These are phyloP conservation scores for Aspergillus quadrilineatus DNA, from an alignment of 2,329 filamentous ascomycete genomes.

Conservation along the genomic window DNA sequence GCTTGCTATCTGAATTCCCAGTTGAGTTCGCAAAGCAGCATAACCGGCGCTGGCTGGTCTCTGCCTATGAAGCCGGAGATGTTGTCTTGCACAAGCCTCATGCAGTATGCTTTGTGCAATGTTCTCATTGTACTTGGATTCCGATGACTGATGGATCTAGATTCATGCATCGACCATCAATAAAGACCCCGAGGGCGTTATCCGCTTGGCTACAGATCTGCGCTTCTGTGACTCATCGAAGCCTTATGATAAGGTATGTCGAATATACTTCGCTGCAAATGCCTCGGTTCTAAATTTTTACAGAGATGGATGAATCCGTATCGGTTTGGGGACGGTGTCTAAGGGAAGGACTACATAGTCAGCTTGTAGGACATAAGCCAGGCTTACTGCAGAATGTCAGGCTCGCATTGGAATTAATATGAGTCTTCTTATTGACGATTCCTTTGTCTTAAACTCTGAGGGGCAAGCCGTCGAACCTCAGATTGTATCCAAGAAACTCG, in stretches of 20 bases:
- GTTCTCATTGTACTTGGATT: not conserved
- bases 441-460: too few species aligned
- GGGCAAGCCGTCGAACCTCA: not conserved
- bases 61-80: constrained; percentile 55
- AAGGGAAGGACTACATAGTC: too few species aligned
- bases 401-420: too few species aligned
- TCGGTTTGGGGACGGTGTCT: constrained; percentile 32
- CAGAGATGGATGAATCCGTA: constrained; percentile 45
- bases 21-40: constrained; percentile 46
- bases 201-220: constrained; percentile 57
- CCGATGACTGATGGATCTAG: constrained; percentile 28
- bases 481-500: not conserved
- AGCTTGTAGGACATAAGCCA: too few species aligned
- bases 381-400: too few species aligned
- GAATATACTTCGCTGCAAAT: not conserved
- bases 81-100: constrained; percentile 46
- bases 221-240: constrained; percentile 55
- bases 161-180: constrained; percentile 61
- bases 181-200: constrained; percentile 51
- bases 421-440: too few species aligned
- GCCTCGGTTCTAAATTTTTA: not conserved
- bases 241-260: constrained; percentile 48
- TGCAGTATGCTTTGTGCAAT: constrained; percentile 24
- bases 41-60: constrained; percentile 52
- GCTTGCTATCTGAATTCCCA: constrained; percentile 54